Evolutionary conservation across 108 stramenopile species (phyloP), one percentile per base, ranked within the genome.

Genomic region (Nitzschia putrida): DNA sequence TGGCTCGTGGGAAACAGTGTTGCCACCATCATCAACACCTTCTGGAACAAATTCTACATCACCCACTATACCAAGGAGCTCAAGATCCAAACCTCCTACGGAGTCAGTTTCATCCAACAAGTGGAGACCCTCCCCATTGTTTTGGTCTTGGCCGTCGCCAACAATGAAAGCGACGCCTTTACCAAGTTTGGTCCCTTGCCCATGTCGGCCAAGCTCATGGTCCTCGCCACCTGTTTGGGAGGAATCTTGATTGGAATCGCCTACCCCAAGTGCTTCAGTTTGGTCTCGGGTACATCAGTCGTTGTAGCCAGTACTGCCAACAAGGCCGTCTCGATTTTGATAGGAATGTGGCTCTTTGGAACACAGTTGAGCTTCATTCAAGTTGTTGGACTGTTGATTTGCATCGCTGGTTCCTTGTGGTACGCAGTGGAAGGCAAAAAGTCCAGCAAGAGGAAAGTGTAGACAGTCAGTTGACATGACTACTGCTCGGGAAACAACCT

Each of bases 181-280:
- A 23, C 8, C 8, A 53, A 12, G 16, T 59, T 52, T 16, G 26
- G 20, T 4, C 68, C 68, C 1, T 49, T 69, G 68, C 41, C 38
- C 14, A 6, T 69, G 40, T 14, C 40, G 5, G 37, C 57, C 38
- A 69, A 69, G 38, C 39, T 43, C 25, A 59, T 52, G 42, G 59
- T 69, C n/a, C 43, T 69, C 9, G 68, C 68, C 11, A 69, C 68
- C 5, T 69, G 68, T 49, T 25, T 52, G 20, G 68, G 68, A 14
- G 68, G 68, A 14, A 49, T 69, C 25, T 69, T 69, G 42, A 69
- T 69, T 59, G 68, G 68, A 26, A 69, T 69, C 58, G 68, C 68
- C 24, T 69, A 69, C 39, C 68, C 68, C 40, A 69, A 69, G 26
- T 69, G 68, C 23, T 69, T 58, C 37, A 52, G 50, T 50, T 59